Evolutionary conservation across 164 flowering plant genomes (phyloP).

Genomic region (Piper betle): DNA sequence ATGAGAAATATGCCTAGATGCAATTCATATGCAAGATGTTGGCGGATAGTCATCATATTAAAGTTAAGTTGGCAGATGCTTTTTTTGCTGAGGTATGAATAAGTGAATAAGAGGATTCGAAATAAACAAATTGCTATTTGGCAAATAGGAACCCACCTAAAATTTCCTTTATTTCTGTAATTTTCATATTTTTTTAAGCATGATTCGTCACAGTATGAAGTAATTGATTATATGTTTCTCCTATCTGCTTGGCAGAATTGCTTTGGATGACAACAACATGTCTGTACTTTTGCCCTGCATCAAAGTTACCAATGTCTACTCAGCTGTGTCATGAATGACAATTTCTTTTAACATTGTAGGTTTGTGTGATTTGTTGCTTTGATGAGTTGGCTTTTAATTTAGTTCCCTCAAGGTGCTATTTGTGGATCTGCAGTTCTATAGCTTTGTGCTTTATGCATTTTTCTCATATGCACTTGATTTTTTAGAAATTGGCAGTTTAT

Average conservation of each 20-base stretch:
- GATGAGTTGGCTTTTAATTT: background rate
- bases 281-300: conserved; percentile 71
- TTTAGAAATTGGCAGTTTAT: conserved; percentile 34
- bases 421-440: no score
- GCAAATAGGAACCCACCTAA: no score
- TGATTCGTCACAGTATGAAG: background rate
- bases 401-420: background rate
- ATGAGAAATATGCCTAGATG: no score
- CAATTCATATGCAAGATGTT: no score
- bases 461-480: conserved; percentile 6
- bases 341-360: conserved; percentile 50
- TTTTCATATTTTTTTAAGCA: no score
- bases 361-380: conserved; percentile 8
- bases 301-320: conserved; percentile 48
- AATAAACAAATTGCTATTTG: no score
- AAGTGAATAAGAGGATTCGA: no score
- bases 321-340: conserved; percentile 58
- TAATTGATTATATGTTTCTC: background rate
- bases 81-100: no score
- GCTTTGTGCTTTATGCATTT: background rate
- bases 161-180: no score
- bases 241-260: conserved; percentile 35
- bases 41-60: no score
- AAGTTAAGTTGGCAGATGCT: no score
- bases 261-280: conserved; percentile 78